Evolutionary conservation across 1,284 basidiomycete genomes (phyloP), one percentile per base, ranked within the genome.

Genomic region (Ganoderma boninense): DNA sequence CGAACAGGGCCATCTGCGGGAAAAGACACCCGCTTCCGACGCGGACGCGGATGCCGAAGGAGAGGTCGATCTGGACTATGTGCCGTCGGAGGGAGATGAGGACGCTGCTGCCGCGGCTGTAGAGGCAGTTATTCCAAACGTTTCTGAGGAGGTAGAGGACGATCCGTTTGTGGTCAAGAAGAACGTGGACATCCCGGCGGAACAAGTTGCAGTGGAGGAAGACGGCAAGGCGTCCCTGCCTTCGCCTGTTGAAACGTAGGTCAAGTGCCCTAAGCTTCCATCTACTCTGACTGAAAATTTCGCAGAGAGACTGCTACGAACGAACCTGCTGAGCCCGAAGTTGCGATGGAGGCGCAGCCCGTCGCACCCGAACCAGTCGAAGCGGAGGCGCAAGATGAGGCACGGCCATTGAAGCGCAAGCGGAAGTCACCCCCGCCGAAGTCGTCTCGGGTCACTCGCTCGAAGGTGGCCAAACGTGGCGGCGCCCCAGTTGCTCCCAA

Each of bases 21-120:
- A 40, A 23, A 43, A 54, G 40, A 43, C 60, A 23, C 40, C 60
- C 2, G 42, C 40, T 4, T 29, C 35, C 13, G 70, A 77, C 29
- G 71, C 57, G 20, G 79, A 81, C 63, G 77, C 73, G 0, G 81
- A 81, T 67, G 80, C 80, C 2, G 79, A 82, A 68, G 82, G 81
- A 8, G 80, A 81, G 43, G 67, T 79, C 18, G 83, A 83, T 68
- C 79, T 79, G 10, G 82, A 83, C 18, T 79, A 79, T 52, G 64
- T 60, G 0, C 57, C 64, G 10, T 52, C 65, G 8, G 65, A 69
- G 8, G 43, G n/a, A 26, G 54, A 32, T 11, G 68, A 70, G 4
- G 64, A 49, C 38, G 61, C 61, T 6, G 42, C 67, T 16, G 20
- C 43, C 16, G 66, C 52, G 16, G 60, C 35, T 8, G 35, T 38